A percentile compares a stretch with the other conserved stretches of the same genome.
These are phyloP conservation scores for Ustilago crameri DNA, from an alignment of 1,284 basidiomycete genomes.

Conservation along the genomic window DNA sequence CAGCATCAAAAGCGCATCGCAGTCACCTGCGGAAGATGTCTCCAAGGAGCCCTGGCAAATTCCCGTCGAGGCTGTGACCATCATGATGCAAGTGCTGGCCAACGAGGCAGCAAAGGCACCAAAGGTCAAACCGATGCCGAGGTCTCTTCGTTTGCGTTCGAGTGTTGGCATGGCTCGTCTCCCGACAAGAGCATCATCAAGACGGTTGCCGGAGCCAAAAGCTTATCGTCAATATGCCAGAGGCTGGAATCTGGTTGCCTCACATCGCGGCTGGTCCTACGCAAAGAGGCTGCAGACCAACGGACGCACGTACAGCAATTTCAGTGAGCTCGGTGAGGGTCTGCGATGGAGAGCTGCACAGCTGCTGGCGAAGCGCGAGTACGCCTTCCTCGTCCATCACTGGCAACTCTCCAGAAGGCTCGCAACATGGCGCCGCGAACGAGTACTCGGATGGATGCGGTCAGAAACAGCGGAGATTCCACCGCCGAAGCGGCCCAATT, in stretches of 20 bases:
- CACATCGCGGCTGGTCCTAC: slow-evolving; percentile 14
- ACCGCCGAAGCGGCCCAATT: not conserved
- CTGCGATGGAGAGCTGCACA: slow-evolving; percentile 32
- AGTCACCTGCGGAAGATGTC: slow-evolving; percentile 15
- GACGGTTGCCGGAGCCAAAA: not conserved
- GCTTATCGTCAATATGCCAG: slow-evolving; percentile 15
- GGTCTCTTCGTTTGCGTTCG: slow-evolving; percentile 2
- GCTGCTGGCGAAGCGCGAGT: slow-evolving; percentile 28
- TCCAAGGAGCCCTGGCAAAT: slow-evolving; percentile 34
- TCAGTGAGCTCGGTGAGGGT: slow-evolving; percentile 21
- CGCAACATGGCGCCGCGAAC: slow-evolving; percentile 15
- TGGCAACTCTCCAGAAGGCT: slow-evolving; percentile 20
- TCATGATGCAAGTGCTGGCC: slow-evolving; percentile 49
- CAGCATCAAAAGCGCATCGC: slow-evolving; percentile 36
- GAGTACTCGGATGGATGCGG: slow-evolving; percentile 14
- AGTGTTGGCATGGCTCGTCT: slow-evolving; percentile 1
- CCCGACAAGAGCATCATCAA: not conserved
- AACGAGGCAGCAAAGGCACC: slow-evolving; percentile 28
- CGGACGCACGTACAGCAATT: not conserved
- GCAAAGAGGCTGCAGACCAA: not conserved
- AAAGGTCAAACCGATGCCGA: slow-evolving; percentile 1
- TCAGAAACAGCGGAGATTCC: not conserved
- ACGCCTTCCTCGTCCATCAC: slow-evolving; percentile 30
- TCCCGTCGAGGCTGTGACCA: slow-evolving; percentile 43
- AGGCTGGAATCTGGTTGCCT: slow-evolving; percentile 38